A percentile compares a stretch with the other conserved stretches of the same genome.
Evolutionary conservation across 2,329 filamentous ascomycete genomes (phyloP).

Genomic region (Lachnellula occidentalis): DNA sequence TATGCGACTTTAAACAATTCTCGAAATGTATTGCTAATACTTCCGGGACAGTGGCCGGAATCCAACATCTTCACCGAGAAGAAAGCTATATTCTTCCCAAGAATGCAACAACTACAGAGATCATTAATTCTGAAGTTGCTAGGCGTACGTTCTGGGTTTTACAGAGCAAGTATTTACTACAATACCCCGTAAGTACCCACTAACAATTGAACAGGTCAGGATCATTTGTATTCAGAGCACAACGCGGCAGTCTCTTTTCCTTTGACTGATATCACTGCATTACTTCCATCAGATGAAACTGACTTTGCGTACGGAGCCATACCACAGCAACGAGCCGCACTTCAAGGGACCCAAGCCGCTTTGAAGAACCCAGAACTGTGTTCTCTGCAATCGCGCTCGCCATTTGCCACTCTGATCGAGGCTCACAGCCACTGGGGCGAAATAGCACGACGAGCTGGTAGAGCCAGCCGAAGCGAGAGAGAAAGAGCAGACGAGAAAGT

Average conservation of each 20-base stretch:
- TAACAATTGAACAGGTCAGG: constrained; percentile 24
- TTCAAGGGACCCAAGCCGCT: constrained; percentile 31
- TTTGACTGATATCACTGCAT: constrained; percentile 32
- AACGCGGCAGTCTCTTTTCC: constrained; percentile 32
- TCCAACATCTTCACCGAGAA: constrained; percentile 34
- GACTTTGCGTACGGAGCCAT: constrained; percentile 35
- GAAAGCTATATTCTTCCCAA: constrained; percentile 31
- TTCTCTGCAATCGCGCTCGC: constrained; percentile 25
- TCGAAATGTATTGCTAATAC: too few species aligned
- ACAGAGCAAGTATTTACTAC: too few species aligned
- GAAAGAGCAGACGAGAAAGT: background rate
- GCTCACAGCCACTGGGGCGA: constrained; percentile 35
- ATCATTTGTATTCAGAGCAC: constrained; percentile 35
- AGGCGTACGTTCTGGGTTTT: constrained; percentile 36
- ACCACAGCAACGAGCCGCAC: constrained; percentile 29
- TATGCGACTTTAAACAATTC: too few species aligned
- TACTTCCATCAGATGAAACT: constrained; percentile 34
- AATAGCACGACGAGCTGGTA: constrained; percentile 30
- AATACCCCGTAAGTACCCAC: too few species aligned
- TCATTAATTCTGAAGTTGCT: constrained; percentile 32
- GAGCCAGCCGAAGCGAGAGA: constrained; percentile 4
- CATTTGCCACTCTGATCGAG: constrained; percentile 36
- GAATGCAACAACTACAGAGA: constrained; percentile 25
- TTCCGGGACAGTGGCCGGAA: constrained; percentile 25
- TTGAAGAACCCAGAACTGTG: constrained; percentile 24